Base-by-base conservation (phyloP, 2,329 filamentous ascomycete species). In the Penicillium freii region DNA sequence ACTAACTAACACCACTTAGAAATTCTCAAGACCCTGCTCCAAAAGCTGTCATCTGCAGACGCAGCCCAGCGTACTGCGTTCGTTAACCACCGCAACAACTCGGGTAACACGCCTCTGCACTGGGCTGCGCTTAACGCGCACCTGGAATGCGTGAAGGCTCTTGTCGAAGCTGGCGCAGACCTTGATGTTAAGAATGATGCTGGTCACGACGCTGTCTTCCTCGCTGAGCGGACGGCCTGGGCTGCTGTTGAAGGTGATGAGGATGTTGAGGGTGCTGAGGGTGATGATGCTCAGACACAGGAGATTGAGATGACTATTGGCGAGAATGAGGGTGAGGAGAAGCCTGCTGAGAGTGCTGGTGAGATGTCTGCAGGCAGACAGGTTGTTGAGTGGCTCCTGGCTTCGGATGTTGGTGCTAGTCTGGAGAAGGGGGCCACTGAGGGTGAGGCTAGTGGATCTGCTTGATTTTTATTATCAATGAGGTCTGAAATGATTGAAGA, bases 71-170 rank as follows among this genome's bases (percentile, higher is more conserved):
- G 59, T 51, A 65, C 54, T 31, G 60, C 68, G 5, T 66, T 78
- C 4, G 53, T 80, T 49, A 76, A 80, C 71, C 74, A 78, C 73
- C 81, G 84, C 60, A 99, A 99, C 70, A 80, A 86, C 60, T 88
- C 89, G 45, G 92, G 92, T 44, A 97, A 97, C 78, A 97, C 93
- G 0, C 85, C 91, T 0, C 80, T 99, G 57, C 94, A 99, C 77
- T 97, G 92, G 92, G 93, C 93, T 0, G 90, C 91, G 0, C 79
- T 97, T 54, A 94, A 95, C 54, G 92, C 92, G 1, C 92, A 97
- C 69, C 78, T 97, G 3, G 84, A 87, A 6, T 84, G 87, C 4
- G 91, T 96, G 7, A 90, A 92, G 78, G 77, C 86, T 0, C 82
- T 99, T 13, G 81, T 96, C 2, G 85, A 87, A 44, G 80, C 85